phyloP scores from a whole-genome alignment of 225 moss, liverwort and hornwort species.

The Neckera pumila region DNA sequence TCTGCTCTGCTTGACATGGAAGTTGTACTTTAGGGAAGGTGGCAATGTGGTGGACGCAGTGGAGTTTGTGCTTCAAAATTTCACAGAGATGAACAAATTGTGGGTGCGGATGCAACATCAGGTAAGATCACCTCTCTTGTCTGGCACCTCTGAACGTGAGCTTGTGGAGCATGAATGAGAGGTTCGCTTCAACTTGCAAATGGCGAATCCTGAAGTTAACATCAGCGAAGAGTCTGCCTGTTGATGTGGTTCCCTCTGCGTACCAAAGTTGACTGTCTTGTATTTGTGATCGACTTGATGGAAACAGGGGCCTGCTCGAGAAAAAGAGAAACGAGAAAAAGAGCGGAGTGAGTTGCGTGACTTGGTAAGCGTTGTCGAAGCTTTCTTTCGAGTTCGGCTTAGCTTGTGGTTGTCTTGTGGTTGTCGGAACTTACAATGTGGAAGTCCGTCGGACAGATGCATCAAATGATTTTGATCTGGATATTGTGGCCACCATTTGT shows the following conservation, averaged over 20 bases:
- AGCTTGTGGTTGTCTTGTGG: neutral
- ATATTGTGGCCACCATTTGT: neutral
- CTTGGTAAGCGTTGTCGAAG: conserved; percentile 41
- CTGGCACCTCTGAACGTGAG: neutral
- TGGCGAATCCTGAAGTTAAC: neutral
- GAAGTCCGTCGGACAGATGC: neutral
- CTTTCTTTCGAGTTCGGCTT: neutral
- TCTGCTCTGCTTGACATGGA: conserved; percentile 1
- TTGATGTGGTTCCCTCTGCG: neutral
- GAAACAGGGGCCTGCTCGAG: conserved; percentile 81
- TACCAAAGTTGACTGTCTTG: neutral
- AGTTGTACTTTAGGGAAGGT: conserved; percentile 65
- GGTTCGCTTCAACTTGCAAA: neutral
- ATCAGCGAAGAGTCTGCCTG: neutral
- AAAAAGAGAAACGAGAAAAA: conserved; percentile 98
- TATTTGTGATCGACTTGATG: neutral
- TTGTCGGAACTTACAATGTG: neutral
- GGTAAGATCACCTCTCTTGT: conserved; percentile 17
- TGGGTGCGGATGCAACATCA: conserved; percentile 99
- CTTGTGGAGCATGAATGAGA: neutral
- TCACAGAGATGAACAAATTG: conserved; percentile 98
- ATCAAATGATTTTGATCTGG: neutral
- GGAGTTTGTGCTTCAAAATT: conserved; percentile 97
- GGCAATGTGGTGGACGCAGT: conserved; percentile 97
- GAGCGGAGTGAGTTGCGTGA: conserved; percentile 98